Evolutionary conservation across 108 stramenopile species (phyloP), one percentile per base, ranked within the genome.

Genomic region (Ochromonas danica): DNA sequence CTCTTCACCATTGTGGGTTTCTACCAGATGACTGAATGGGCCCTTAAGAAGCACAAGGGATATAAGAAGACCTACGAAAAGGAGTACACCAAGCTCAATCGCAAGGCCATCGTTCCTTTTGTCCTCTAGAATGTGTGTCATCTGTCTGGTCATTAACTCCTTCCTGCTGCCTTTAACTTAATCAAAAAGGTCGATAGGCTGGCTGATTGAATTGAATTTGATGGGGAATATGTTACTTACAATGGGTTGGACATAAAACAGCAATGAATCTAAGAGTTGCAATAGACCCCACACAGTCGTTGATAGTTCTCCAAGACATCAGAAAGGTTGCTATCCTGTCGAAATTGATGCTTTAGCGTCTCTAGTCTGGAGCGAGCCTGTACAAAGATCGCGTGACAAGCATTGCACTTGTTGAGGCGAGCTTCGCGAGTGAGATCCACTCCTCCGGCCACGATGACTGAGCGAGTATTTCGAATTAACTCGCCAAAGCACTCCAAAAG

Each of bases 21-120:
- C 31, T 1, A 25, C 28, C 83, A 83, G 43, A 83, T 83, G 83
- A 14, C 51, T 6, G 51, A 74, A 31, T 83, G 83, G 83, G 67
- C 79, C 22, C 33, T 0, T 25, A 22, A 39, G 0, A 80, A 80
- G n/a, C 83, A 80, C 79, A 1, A 31, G 1, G 61, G 71, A 25
- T 83, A 83, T 67, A 30, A 62, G 40, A 82, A 82, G 78, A 40
- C 61, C 30, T 62, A 62, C 38, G 28, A 22, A 1, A 40, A 61
- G 41, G 40, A 38, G 25, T 63, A 65, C 38, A 45, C 42, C 41
- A 80, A 80, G 71, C 39, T 65, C 43, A 43, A 35, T 25, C 31
- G 80, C 0, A 42, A 25, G 36, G 79, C 79, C 10, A 80, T 70
- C 39, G 31, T 78, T 17, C 78, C 62, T 61, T 78, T 35, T n/a